Evolutionary conservation across 306 rosid genomes (phyloP).

Genomic region (Cucumis melo): DNA sequence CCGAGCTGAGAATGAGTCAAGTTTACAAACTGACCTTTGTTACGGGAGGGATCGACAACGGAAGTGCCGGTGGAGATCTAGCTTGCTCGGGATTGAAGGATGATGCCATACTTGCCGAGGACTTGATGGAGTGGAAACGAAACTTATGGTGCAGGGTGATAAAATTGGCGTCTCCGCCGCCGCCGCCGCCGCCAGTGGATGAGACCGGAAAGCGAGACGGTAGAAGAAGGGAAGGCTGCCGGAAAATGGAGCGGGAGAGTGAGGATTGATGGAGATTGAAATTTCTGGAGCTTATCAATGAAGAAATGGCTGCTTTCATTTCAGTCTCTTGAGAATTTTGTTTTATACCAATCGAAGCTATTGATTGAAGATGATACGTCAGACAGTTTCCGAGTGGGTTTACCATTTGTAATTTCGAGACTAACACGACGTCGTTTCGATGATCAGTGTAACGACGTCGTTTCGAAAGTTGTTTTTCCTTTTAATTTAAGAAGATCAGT

Average conservation of each 20-base stretch:
- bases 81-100: slow-evolving; percentile 49
- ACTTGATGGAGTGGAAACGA: slow-evolving; percentile 10
- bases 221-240: slow-evolving; percentile 2
- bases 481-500: no score
- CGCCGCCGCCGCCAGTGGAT: not conserved
- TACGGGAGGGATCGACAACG: slow-evolving; percentile 52
- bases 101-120: slow-evolving; percentile 44
- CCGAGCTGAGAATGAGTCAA: not conserved
- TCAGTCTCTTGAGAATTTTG: not conserved
- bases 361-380: not conserved
- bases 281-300: slow-evolving; percentile 26
- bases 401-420: not conserved
- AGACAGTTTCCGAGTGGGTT: not conserved
- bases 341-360: not conserved
- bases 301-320: slow-evolving; percentile 44
- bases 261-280: slow-evolving; percentile 16
- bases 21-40: slow-evolving; percentile 34
- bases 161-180: not conserved
- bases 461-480: no score
- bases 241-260: slow-evolving; percentile 17
- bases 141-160: slow-evolving; percentile 5
- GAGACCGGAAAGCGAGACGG: not conserved
- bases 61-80: slow-evolving; percentile 58
- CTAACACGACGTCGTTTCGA: not conserved
- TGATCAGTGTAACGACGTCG: not conserved